These are phyloP conservation scores for Melocanna baccifera DNA, from an alignment of 176 grass and related monocot genomes.

Conservation along the genomic window DNA sequence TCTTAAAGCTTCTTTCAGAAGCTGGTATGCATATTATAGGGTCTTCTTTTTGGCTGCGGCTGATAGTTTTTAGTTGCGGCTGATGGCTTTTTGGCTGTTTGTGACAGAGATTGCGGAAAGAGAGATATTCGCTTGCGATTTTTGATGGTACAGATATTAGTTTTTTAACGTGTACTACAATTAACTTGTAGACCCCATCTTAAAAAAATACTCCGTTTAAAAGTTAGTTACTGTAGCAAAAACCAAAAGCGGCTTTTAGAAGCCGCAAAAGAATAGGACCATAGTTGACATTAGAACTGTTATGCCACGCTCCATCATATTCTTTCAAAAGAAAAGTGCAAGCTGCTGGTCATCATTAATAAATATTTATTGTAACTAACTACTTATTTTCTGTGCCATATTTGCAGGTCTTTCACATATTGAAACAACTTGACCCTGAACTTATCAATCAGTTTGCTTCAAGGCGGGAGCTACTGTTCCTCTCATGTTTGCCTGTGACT, in stretches of 20 bases:
- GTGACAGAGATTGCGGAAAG: too few species aligned
- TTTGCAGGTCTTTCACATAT: conserved; percentile 72
- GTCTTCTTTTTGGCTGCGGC: too few species aligned
- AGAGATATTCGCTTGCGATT: too few species aligned
- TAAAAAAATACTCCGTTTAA: too few species aligned
- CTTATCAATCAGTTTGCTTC: conserved; percentile 60
- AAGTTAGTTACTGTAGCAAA: too few species aligned
- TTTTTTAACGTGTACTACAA: too few species aligned
- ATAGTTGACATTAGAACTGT: not conserved
- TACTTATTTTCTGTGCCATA: conserved; percentile 21
- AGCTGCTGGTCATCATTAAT: not conserved
- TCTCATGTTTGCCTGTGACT: conserved; percentile 81
- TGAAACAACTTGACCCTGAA: conserved; percentile 68
- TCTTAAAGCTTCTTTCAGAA: conserved; percentile 10
- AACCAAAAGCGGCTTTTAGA: too few species aligned
- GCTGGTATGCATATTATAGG: conserved; percentile 7
- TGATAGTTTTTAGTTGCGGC: too few species aligned
- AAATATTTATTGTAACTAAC: not conserved
- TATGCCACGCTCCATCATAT: not conserved
- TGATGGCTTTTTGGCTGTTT: too few species aligned
- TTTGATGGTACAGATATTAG: too few species aligned
- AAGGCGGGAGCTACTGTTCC: conserved; percentile 63
- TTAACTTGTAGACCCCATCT: too few species aligned
- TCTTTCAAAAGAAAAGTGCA: conserved; percentile 1
- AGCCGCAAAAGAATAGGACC: too few species aligned